Percentiles rank a stretch among this genome's conserved stretches.
These are phyloP conservation scores for Wickerhamiella cacticola DNA, from an alignment of 805 yeast genomes.

Conservation along the genomic window DNA sequence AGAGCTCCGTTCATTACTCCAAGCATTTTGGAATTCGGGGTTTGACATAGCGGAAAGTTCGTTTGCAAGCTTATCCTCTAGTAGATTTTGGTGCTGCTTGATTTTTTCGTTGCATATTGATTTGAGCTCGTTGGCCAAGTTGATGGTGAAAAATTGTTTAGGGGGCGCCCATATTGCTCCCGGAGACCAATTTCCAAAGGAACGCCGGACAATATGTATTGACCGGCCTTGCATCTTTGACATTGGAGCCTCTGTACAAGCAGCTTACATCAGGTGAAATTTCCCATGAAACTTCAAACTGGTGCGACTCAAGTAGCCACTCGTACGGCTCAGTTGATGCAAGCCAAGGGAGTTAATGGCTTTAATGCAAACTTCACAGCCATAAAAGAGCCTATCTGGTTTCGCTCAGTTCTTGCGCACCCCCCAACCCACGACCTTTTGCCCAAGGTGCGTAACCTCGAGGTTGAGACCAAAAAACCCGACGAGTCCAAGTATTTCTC, in stretches of 20 bases:
- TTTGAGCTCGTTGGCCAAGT: conserved; percentile 2
- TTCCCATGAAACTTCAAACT: conserved; percentile 59
- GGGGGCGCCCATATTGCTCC: conserved; percentile 12
- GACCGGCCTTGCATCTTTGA: not conserved
- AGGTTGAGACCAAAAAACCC: conserved; percentile 15
- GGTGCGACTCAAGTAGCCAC: conserved; percentile 66
- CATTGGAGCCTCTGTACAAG: no score
- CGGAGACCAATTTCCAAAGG: conserved; percentile 10
- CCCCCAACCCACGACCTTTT: conserved; percentile 65
- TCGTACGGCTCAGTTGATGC: conserved; percentile 65
- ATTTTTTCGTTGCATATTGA: not conserved
- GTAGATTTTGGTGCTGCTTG: not conserved
- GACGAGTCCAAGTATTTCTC: conserved; percentile 27
- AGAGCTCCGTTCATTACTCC: not conserved
- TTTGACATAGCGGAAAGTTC: not conserved
- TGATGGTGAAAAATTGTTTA: not conserved
- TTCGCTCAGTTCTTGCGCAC: conserved; percentile 62
- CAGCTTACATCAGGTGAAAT: conserved; percentile 13
- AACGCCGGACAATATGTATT: not conserved
- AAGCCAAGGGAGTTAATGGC: conserved; percentile 37
- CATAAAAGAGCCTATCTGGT: conserved; percentile 75
- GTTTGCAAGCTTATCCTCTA: not conserved
- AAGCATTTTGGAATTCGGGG: not conserved
- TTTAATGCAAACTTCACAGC: conserved; percentile 31
- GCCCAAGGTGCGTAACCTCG: conserved; percentile 31